Base-by-base conservation (phyloP, 2,329 filamentous ascomycete species). In the Fusarium sp. region DNA sequence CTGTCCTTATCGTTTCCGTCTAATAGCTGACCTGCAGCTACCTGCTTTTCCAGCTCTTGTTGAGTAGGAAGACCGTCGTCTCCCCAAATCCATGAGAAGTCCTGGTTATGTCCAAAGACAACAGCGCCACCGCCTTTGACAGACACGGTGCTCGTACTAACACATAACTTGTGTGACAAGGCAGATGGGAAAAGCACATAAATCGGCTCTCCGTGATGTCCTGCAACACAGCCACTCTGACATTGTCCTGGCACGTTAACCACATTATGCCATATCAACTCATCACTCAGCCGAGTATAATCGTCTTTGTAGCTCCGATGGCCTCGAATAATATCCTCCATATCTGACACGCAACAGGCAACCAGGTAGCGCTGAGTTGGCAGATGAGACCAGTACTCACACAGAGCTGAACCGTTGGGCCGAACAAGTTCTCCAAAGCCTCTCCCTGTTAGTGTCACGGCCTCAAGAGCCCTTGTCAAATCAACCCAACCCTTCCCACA, bases 371-470 rank as follows among this genome's bases (percentile, higher is more conserved):
- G 36, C 2, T 39, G 24, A 0, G 0, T n/a, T 0, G 38, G 52
- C 12, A 56, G 22, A 1, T 9, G 28, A 9, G 15, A 7, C 52
- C 52, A 56, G 6, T n/a, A 18, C 0, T 24, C 24, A 11, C 36
- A 55, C 4, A n/a, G 15, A 1, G 6, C 1, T 14, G 20, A 6
- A 1, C 17, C 30, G 5, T 1, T 0, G 0, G 59, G 38, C 2
- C n/a, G 24, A 1, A 62, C 2, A 8, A 62, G n/a, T 3, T 42
- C 42, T 0, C 42, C 54, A 4, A 63, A 63, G 1, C 42, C 54
- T 2, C 14, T 1, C 1, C 54, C 54, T 1, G 18, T 3, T 0
- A 50, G 0, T 0, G 36, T 42, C 1, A 60, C 22, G 0, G n/a
- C 34, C 14, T 13, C 4, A 0, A 30, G 1, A 4, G 6, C 20